These are phyloP conservation scores for Ilex aquifolium DNA, from an alignment of 257 asterid species.

Conservation along the genomic window DNA sequence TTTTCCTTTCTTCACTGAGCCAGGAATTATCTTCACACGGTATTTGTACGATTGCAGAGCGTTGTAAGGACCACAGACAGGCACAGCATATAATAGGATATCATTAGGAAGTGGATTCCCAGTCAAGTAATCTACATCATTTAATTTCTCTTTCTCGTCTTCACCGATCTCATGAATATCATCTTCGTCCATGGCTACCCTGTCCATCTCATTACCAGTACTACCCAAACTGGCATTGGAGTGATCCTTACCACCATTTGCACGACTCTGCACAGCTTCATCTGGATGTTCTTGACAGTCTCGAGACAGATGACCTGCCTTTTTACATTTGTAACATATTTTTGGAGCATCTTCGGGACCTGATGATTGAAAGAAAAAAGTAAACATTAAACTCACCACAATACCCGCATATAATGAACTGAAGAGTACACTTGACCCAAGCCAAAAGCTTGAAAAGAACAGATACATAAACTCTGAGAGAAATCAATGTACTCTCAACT, in stretches of 20 bases:
- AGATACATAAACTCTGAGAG: too few species aligned
- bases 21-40: constrained; percentile 92
- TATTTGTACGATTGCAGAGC: constrained; percentile 88
- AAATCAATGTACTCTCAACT: too few species aligned
- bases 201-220: constrained; percentile 46
- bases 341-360: constrained; percentile 54
- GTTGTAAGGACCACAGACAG: constrained; percentile 87
- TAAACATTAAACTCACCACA: not conserved
- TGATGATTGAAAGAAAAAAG: constrained; percentile 17
- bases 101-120: constrained; percentile 80
- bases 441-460: not conserved
- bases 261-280: constrained; percentile 29
- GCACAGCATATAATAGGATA: constrained; percentile 76
- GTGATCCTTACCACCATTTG: constrained; percentile 22
- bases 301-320: constrained; percentile 74
- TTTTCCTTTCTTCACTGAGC: constrained; percentile 88
- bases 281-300: constrained; percentile 73
- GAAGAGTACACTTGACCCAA: not conserved
- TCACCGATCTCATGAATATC: constrained; percentile 94
- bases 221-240: constrained; percentile 11
- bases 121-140: constrained; percentile 87
- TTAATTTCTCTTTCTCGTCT: constrained; percentile 84
- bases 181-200: constrained; percentile 84
- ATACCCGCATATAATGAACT: not conserved
- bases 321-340: constrained; percentile 89